Conservation (phyloP, 495 filamentous ascomycete species). For the Penicillium longicatenatum region DNA sequence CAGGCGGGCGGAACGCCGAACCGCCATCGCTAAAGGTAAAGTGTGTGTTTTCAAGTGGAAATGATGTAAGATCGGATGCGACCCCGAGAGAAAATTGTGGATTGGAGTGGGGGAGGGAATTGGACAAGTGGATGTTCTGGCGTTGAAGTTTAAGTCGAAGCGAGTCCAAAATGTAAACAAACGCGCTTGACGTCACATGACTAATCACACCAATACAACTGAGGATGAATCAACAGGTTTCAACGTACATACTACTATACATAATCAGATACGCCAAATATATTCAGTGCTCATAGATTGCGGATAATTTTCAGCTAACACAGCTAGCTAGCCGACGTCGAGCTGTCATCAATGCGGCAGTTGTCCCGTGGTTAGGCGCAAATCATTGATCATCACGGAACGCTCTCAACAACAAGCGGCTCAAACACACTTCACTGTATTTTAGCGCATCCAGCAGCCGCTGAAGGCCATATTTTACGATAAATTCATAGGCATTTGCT, state of each 20-base stretch:
- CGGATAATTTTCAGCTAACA: too few species aligned
- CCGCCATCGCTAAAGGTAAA: constrained; percentile 31
- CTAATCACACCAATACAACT: constrained; percentile 13
- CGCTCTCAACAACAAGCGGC: not conserved
- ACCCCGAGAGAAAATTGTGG: constrained; percentile 1
- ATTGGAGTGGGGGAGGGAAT: constrained; percentile 11
- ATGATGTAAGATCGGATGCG: not conserved
- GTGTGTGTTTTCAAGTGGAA: not conserved
- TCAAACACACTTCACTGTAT: not conserved
- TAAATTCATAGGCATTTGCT: not conserved
- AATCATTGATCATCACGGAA: too few species aligned
- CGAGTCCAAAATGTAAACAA: constrained; percentile 31
- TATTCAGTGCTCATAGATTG: not conserved
- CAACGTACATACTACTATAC: too few species aligned
- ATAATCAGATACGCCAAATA: too few species aligned
- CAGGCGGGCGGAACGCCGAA: constrained; percentile 45
- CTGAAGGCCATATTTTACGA: not conserved
- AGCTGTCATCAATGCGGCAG: not conserved
- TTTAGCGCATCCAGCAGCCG: not conserved
- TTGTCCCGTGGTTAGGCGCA: not conserved
- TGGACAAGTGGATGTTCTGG: constrained; percentile 6
- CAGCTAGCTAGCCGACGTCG: not conserved
- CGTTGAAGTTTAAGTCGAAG: constrained; percentile 12
- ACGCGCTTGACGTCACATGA: constrained; percentile 37
- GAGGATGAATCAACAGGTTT: not conserved